Conservation (phyloP, 345 rosid species). For the Bruguiera parviflora region DNA sequence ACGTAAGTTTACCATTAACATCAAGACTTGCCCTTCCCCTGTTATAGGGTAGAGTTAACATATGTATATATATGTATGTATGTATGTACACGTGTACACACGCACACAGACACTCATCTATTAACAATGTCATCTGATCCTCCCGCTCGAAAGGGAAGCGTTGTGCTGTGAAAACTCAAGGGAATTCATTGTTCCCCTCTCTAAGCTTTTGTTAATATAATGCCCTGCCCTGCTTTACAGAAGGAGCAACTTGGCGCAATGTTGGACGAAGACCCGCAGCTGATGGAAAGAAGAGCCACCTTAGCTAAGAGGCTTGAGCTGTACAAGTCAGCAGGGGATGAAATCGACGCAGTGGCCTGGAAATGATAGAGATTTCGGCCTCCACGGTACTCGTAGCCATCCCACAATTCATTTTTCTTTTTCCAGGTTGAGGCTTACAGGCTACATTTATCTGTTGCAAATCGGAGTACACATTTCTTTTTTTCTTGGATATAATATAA, state of each 20-base stretch:
- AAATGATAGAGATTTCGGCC: constrained; percentile 37
- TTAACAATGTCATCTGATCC: no score
- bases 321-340: constrained; percentile 94
- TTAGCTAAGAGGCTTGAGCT: constrained; percentile 88
- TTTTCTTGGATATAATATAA: not conserved
- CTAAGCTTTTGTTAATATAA: not conserved
- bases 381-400: not conserved
- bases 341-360: constrained; percentile 94
- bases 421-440: not conserved
- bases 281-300: constrained; percentile 75
- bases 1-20: no score
- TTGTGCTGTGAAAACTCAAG: not conserved
- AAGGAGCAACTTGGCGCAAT: constrained; percentile 83
- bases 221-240: constrained; percentile 34
- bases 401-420: not conserved
- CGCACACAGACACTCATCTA: no score
- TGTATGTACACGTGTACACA: no score
- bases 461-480: constrained; percentile 24
- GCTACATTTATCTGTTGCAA: constrained; percentile 12
- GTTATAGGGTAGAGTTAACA: no score
- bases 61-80: no score
- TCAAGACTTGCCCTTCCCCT: no score
- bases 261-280: constrained; percentile 97
- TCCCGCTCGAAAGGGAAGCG: not conserved
- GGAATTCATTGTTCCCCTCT: not conserved